Percentiles rank a stretch among this genome's conserved stretches.
Conservation (phyloP, 352 stramenopile species). For the Phytophthora constricta region DNA sequence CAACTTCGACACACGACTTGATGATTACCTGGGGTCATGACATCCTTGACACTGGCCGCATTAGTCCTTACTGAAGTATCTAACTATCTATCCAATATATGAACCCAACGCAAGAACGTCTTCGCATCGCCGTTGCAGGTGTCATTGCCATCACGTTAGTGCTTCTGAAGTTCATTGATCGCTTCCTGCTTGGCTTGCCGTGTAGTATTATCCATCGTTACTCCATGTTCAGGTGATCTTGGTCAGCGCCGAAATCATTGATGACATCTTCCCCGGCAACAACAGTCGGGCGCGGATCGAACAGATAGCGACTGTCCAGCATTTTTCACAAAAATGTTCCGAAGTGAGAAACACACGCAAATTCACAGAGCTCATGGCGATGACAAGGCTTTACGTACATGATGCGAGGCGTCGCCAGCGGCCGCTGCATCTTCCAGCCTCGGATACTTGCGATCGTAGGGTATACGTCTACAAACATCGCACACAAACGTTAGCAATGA, state of each 20-base stretch:
- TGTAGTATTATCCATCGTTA: constrained; percentile 36
- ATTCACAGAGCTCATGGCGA: background rate
- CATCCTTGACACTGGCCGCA: background rate
- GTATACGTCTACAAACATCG: constrained; percentile 92
- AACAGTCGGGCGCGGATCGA: constrained; percentile 55
- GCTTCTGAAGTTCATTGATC: background rate
- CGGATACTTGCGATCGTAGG: constrained; percentile 96
- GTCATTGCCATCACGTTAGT: constrained; percentile 14
- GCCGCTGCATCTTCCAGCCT: constrained; percentile 92
- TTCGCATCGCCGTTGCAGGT: too few species aligned
- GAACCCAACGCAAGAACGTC: background rate
- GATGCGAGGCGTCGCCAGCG: constrained; percentile 92
- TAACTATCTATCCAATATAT: constrained; percentile 29
- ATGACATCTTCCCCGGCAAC: constrained; percentile 63
- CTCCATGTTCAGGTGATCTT: constrained; percentile 64
- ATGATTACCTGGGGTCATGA: background rate
- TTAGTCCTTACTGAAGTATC: constrained; percentile 11
- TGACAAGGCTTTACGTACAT: constrained; percentile 77
- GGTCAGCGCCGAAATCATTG: constrained; percentile 58
- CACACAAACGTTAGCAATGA: background rate
- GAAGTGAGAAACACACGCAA: constrained; percentile 5
- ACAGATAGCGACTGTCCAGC: constrained; percentile 73
- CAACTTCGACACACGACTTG: background rate
- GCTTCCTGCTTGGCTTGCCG: constrained; percentile 10
- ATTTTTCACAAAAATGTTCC: constrained; percentile 1